Base-by-base conservation (phyloP, 2,329 filamentous ascomycete genomes). In the Cladosporium sp. region DNA sequence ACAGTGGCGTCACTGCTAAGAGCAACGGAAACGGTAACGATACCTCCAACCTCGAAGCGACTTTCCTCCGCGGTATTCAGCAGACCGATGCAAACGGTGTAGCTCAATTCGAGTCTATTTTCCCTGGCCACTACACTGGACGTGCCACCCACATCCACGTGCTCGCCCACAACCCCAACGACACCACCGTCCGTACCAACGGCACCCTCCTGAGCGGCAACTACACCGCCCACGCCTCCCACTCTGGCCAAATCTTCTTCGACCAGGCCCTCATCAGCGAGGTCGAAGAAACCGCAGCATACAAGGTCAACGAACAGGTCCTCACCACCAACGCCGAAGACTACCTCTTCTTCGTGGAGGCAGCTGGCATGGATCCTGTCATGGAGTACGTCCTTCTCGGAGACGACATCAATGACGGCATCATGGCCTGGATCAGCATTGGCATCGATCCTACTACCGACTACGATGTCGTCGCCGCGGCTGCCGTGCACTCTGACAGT, bases 211-310 rank as follows among this genome's bases (percentile, higher is more conserved):
- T 76, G 43, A 83, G 80, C 67, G 81, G 85, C 65, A 82, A 83
- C 13, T 85, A 89, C 75, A 67, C 70, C n/a, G 65, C 68, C 4
- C 79, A 77, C 58, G 81, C 85, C 65, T 82, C 84, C 11, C 87
- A 90, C 58, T 80, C 89, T 32, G 87, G 87, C 21, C 88, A 90
- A 74, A 71, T 87, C 62, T 89, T 86, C 80, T 86, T 86, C 62
- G 86, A 89, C 74, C 83, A 88, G 73, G 79, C 80, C 68, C 81
- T 89, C 13, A 82, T 85, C 69, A 72, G 70, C 34, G 68, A 78
- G 46, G 84, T 88, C 63, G 83, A 87, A 67, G 73, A 74, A 18
- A 77, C 76, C 1, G 63, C 71, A 0, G 82, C 83, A 6, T 80
- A 80, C 74, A 78, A 73, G 70, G 77, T 73, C 63, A 80, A 80